Conservation (phyloP, 345 rosid genomes). For the Eucalyptus sideroxylon region DNA sequence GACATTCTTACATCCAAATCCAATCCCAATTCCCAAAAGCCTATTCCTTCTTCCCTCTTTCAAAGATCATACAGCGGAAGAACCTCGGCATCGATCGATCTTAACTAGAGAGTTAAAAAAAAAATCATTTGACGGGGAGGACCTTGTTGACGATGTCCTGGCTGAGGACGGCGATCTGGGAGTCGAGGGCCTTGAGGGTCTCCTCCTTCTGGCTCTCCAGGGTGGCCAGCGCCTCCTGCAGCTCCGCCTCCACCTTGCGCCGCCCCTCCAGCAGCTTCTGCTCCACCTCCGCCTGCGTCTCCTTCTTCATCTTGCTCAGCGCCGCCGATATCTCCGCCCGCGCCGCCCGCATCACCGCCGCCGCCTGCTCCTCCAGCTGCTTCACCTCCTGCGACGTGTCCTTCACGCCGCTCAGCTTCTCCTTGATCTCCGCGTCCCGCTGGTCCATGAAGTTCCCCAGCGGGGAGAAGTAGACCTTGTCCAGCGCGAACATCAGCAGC, state of each 20-base stretch:
- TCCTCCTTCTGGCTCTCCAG: constrained; percentile 88
- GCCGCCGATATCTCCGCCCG: constrained; percentile 90
- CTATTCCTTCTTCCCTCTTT: background rate
- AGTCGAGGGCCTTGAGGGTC: constrained; percentile 62
- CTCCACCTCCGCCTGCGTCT: constrained; percentile 73
- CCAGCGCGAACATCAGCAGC: constrained; percentile 73
- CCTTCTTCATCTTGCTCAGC: constrained; percentile 82
- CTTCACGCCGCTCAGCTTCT: constrained; percentile 69
- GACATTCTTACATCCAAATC: background rate
- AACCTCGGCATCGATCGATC: background rate
- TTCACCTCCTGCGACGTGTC: constrained; percentile 80
- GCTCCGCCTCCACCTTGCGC: constrained; percentile 73
- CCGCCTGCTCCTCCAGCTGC: constrained; percentile 75
- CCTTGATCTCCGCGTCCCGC: constrained; percentile 64
- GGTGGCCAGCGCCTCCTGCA: constrained; percentile 58
- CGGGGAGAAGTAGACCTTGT: constrained; percentile 74
- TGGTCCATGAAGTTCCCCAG: constrained; percentile 87
- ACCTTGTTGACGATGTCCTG: constrained; percentile 87
- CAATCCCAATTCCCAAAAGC: background rate
- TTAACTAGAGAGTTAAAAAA: background rate
- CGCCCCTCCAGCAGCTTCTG: constrained; percentile 49
- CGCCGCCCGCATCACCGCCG: constrained; percentile 73
- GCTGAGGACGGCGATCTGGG: constrained; percentile 73
- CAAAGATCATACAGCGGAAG: background rate
- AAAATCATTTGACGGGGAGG: constrained; percentile 39